phyloP scores from a whole-genome alignment of 495 filamentous ascomycete species.

The Podospora tetraspora region DNA sequence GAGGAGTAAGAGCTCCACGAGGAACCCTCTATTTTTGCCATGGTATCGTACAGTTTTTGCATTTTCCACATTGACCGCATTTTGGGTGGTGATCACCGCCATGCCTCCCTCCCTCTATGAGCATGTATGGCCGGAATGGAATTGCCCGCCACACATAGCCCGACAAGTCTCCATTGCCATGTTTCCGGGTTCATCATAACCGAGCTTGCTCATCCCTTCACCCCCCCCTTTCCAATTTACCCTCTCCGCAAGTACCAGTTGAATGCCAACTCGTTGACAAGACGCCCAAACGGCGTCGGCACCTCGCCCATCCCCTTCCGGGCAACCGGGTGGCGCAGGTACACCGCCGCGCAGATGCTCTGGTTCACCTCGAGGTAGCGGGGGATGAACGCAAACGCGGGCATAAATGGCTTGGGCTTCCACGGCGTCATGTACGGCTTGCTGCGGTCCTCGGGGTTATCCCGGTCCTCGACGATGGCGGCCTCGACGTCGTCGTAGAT shows the following conservation, averaged over 20 bases:
- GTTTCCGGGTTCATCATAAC: background rate
- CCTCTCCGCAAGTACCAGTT: slow-evolving; percentile 90
- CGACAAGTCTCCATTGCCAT: background rate
- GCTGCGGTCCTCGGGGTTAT: slow-evolving; percentile 67
- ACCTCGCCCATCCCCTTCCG: slow-evolving; percentile 82
- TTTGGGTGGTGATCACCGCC: background rate
- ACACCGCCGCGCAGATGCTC: slow-evolving; percentile 90
- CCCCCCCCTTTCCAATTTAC: slow-evolving; percentile 34
- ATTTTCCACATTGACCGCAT: background rate
- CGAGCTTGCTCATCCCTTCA: background rate
- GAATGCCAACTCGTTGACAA: slow-evolving; percentile 68
- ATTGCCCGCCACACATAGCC: background rate
- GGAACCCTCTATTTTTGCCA: background rate
- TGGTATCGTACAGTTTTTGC: background rate
- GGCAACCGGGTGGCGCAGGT: slow-evolving; percentile 92
- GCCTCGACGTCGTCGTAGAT: slow-evolving; percentile 26
- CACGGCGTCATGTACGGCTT: slow-evolving; percentile 92
- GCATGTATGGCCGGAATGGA: background rate
- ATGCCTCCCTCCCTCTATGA: background rate
- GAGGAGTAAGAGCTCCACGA: too few species aligned
- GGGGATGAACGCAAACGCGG: slow-evolving; percentile 89
- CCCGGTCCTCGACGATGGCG: slow-evolving; percentile 23
- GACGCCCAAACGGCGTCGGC: slow-evolving; percentile 69
- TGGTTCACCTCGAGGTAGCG: slow-evolving; percentile 96
- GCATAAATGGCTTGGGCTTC: slow-evolving; percentile 81